A percentile compares a stretch with the other conserved stretches of the same genome.
Evolutionary conservation across 116 monocot genomes (phyloP).

Genomic region (Thalassia testudinum): DNA sequence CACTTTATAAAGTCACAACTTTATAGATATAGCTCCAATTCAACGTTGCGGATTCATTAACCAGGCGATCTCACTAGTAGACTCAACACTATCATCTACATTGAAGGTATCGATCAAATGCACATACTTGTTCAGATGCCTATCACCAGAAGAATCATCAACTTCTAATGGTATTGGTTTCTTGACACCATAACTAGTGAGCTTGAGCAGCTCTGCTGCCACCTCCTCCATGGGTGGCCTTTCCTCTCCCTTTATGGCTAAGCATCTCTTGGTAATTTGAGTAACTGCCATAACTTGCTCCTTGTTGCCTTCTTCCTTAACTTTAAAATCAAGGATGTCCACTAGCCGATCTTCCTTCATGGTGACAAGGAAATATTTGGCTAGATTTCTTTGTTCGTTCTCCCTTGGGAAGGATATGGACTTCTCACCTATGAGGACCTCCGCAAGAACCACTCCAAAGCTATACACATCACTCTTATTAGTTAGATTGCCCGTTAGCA

Average conservation of each 20-base stretch:
- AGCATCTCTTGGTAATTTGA: slow-evolving; percentile 12
- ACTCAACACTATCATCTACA: no score
- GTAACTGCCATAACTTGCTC: slow-evolving; percentile 11
- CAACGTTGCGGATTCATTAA: no score
- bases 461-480: slow-evolving; percentile 43
- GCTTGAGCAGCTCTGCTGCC: background rate
- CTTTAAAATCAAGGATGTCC: slow-evolving; percentile 13
- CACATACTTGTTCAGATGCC: no score
- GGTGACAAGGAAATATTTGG: slow-evolving; percentile 13
- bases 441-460: slow-evolving; percentile 31
- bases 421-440: slow-evolving; percentile 21
- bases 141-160: no score
- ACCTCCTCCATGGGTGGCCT: slow-evolving; percentile 26
- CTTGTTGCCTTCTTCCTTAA: slow-evolving; percentile 6
- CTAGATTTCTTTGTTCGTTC: slow-evolving; percentile 20
- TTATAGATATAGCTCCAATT: no score
- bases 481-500: slow-evolving; percentile 25
- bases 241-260: slow-evolving; percentile 11
- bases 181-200: no score
- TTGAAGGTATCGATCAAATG: no score
- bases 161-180: no score
- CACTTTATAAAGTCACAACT: no score
- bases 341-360: slow-evolving; percentile 9
- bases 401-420: slow-evolving; percentile 1
- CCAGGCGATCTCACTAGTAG: no score